Percentiles rank a stretch among this genome's conserved stretches.
phyloP scores from a whole-genome alignment of 257 asterid species.

The Eustoma russellianum region DNA sequence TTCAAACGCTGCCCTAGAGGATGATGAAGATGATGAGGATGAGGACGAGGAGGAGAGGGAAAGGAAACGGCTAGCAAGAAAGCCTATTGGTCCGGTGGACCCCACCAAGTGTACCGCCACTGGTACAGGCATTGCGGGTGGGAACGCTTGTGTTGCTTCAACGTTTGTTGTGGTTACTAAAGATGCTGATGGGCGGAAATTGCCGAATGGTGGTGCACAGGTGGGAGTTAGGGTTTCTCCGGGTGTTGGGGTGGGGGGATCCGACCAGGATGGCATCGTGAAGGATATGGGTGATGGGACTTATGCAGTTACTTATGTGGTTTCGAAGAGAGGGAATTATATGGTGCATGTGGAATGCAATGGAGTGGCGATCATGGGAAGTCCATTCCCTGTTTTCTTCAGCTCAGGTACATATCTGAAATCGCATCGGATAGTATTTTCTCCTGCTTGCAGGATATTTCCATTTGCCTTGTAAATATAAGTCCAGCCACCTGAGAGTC shows the following conservation, averaged over 20 bases:
- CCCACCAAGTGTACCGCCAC: constrained; percentile 91
- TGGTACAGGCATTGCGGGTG: constrained; percentile 91
- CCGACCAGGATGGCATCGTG: constrained; percentile 76
- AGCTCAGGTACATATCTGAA: constrained; percentile 51
- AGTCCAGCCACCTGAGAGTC: too few species aligned
- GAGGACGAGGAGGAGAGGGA: constrained; percentile 47
- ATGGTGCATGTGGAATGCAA: constrained; percentile 96
- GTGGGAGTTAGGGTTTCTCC: constrained; percentile 71
- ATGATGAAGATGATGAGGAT: constrained; percentile 55
- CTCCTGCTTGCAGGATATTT: too few species aligned
- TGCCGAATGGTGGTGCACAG: constrained; percentile 71
- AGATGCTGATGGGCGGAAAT: constrained; percentile 73
- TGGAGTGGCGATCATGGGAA: constrained; percentile 89
- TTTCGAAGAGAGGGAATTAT: constrained; percentile 84
- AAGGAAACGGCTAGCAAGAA: constrained; percentile 30
- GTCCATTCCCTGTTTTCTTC: constrained; percentile 97
- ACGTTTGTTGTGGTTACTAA: constrained; percentile 70
- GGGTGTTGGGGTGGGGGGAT: constrained; percentile 82
- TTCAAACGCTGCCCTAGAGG: constrained; percentile 35
- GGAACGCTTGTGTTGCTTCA: constrained; percentile 74
- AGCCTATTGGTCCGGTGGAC: constrained; percentile 72
- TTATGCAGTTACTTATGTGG: constrained; percentile 77
- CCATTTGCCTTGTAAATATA: too few species aligned
- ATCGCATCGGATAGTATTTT: neutral
- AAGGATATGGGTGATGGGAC: constrained; percentile 93